Evolutionary conservation across 345 rosid genomes (phyloP), one percentile per base, ranked within the genome.

Genomic region (Ceriops zippeliana): DNA sequence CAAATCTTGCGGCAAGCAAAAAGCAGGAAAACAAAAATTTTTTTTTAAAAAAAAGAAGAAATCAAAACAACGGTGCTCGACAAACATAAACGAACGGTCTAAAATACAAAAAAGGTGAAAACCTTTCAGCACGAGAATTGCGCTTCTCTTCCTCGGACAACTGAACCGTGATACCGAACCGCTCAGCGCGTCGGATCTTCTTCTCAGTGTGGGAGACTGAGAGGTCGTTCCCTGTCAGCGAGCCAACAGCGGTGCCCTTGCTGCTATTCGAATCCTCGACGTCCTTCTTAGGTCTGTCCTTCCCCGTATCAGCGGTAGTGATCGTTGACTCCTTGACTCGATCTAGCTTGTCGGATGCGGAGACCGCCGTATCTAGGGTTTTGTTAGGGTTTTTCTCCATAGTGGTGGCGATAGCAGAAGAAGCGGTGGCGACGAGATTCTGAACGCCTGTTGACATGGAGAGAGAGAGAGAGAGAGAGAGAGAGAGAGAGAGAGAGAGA

Each of bases 61-160:
- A 42, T 13, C 49, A 13, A 11, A 42, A 42, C 49, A 42, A 42
- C 16, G 15, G 5, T 13, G 16, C 49, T 42, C 17, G 49, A 42
- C 49, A 42, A 42, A 42, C 2, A 42, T 15, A 13, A 42, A n/a
- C 51, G 21, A 13, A 2, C 15, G 57, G 26, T 20, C 26, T 52
- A 5, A 9, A 54, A 22, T 21, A 53, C 1, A 54, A 22, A 22
- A 22, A 21, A 4, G 10, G 49, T 4, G 49, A 42, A 46, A 68
- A 91, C 97, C 97, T 91, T 79, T 88, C 97, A 52, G 99, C 96
- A 9, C 99, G 92, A 67, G 93, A 86, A 84, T 81, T 85, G 32
- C 96, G 97, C 73, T 95, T 95, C 84, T 95, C 99, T 68, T 85
- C 76, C 81, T 95, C 99, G 0, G 96, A 89, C 21, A 90, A 31